Evolutionary conservation across 2,329 filamentous ascomycete genomes (phyloP).

Genomic region (Fusarium napiforme): DNA sequence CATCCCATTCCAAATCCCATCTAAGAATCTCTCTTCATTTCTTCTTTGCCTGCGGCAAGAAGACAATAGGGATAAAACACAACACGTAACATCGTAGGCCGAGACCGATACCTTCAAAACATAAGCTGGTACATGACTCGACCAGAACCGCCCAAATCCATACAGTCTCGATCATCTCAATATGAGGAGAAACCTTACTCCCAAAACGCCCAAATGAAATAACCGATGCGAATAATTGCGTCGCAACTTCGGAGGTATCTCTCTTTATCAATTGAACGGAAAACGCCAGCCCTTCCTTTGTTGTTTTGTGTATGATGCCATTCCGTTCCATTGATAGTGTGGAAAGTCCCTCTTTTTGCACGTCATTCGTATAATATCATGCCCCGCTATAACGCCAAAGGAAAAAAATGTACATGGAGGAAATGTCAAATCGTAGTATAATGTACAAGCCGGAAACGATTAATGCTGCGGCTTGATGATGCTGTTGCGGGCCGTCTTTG

Average conservation of each 20-base stretch:
- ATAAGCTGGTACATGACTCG: conserved; percentile 20
- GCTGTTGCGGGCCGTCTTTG: conserved; percentile 56
- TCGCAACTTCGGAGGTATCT: conserved; percentile 44
- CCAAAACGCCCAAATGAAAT: conserved; percentile 21
- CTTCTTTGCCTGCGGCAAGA: conserved; percentile 24
- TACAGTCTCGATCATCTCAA: conserved; percentile 21
- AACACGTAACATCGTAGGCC: conserved; percentile 15
- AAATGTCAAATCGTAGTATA: conserved; percentile 10
- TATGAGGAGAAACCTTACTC: conserved; percentile 6
- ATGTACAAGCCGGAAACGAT: conserved; percentile 36
- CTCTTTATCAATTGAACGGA: conserved; percentile 46
- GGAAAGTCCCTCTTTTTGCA: conserved; percentile 41
- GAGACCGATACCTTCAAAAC: conserved; percentile 1
- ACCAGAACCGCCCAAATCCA: conserved; percentile 31
- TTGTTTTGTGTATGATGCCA: conserved; percentile 37
- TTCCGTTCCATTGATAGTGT: conserved; percentile 45
- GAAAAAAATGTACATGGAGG: conserved; percentile 11
- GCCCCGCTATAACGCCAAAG: conserved; percentile 38
- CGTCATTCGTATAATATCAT: conserved; percentile 36
- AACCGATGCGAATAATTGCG: conserved; percentile 37
- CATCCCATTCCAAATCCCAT: conserved; percentile 26
- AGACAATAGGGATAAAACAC: conserved; percentile 28
- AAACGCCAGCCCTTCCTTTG: conserved; percentile 42
- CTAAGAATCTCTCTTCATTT: conserved; percentile 32
- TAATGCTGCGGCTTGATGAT: conserved; percentile 37